A percentile compares a stretch with the other conserved stretches of the same genome.
phyloP scores from a whole-genome alignment of 768 basidiomycete genomes.

The Boletus rubescentipes region DNA sequence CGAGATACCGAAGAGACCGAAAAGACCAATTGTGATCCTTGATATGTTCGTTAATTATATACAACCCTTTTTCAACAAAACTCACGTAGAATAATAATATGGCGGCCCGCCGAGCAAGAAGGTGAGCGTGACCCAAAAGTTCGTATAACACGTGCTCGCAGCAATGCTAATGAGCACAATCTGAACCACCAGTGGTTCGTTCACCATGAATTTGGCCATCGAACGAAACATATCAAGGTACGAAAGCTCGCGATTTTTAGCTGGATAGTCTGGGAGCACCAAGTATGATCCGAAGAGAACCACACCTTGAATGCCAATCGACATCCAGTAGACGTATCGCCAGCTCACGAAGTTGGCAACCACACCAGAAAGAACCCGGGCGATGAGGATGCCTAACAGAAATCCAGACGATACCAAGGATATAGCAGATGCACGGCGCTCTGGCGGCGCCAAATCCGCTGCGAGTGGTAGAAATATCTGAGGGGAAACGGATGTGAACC shows the following conservation, averaged over 20 bases:
- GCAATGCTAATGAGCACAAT: constrained; percentile 54
- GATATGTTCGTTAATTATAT: not conserved
- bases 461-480: constrained; percentile 72
- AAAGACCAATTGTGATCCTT: constrained; percentile 60
- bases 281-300: constrained; percentile 58
- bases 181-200: constrained; percentile 77
- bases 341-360: constrained; percentile 69
- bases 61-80: not conserved
- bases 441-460: constrained; percentile 76
- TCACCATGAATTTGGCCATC: constrained; percentile 71
- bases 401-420: constrained; percentile 69
- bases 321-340: constrained; percentile 73
- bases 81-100: constrained; percentile 69
- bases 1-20: constrained; percentile 67
- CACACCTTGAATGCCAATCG: constrained; percentile 61
- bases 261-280: constrained; percentile 74
- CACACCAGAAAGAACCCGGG: constrained; percentile 69
- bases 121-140: constrained; percentile 71
- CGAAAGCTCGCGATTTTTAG: constrained; percentile 60
- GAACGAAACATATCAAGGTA: constrained; percentile 67
- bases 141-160: constrained; percentile 54
- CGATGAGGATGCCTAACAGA: constrained; percentile 68
- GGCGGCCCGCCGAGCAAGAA: constrained; percentile 74
- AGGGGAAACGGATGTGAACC: constrained; percentile 62
- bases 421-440: constrained; percentile 68